Base-by-base conservation (phyloP, 176 grass and related monocot species). In the Typha latifolia region DNA sequence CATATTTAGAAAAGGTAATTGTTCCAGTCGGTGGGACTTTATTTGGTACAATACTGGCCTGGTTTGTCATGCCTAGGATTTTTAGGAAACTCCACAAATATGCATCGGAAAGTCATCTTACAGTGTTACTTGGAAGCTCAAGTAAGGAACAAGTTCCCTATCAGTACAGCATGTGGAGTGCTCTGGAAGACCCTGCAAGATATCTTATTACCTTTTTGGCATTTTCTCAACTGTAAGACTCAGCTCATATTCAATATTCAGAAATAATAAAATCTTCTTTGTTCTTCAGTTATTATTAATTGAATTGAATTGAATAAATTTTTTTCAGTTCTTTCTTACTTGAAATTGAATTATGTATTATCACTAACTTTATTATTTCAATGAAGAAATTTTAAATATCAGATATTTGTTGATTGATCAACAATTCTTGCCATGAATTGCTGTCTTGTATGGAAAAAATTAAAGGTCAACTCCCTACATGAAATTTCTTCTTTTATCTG, bases 171-270 rank as follows among this genome's bases (percentile, higher is more conserved):
- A 49, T 97, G 51, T 97, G 94, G 89, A 78, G 71, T 84, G 82
- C 89, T 71, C 71, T 97, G 61, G 94, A 97, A 79, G 85, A 92
- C 79, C 94, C 94, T 70, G 67, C 94, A 7, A 97, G 87, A 90
- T 92, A 97, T 66, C 70, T 97, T n/a, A 78, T 97, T 72, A 90
- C 88, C 56, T 97, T 97, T 77, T 78, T 90, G 82, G 94, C 94
- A 77, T 97, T 97, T 77, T 89, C 89, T 82, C 72, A 97, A 57
- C 82, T 96, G 93, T 97, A 43, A 79, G 89, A 59, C 56, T 77
- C 61, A 66, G 4, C 34, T 27, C 18, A 8, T n/a, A 5, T 48
- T 23, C 8, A 49, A 20, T 71, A 34, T 47, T 57, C 26, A 29
- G 6, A 53, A 53, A 15, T 20, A 18, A 57, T 16, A 57, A 19